phyloP scores from a whole-genome alignment of 352 stramenopile species.

The Phytophthora foliorum region DNA sequence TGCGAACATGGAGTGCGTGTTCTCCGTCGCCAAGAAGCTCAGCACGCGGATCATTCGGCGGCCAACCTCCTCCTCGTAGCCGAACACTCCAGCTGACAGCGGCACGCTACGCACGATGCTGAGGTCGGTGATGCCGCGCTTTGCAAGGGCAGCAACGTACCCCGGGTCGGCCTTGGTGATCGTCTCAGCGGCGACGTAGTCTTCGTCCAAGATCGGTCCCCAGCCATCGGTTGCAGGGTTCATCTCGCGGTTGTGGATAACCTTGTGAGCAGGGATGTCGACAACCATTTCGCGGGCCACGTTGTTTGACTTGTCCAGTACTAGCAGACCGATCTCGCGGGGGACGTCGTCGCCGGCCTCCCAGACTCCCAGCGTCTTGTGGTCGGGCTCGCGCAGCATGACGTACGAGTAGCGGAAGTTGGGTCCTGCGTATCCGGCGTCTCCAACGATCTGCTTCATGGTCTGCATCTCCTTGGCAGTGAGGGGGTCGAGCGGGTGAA shows the following conservation, averaged over 20 bases:
- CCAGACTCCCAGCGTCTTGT: conserved; percentile 37
- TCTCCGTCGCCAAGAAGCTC: conserved; percentile 38
- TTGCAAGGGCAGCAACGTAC: conserved; percentile 42
- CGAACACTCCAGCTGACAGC: conserved; percentile 45
- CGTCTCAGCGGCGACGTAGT: conserved; percentile 39
- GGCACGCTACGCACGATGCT: conserved; percentile 32
- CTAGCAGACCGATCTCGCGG: conserved; percentile 43
- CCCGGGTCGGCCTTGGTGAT: conserved; percentile 44
- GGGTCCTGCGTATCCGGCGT: conserved; percentile 26
- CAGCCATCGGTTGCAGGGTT: conserved; percentile 30
- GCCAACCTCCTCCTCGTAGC: conserved; percentile 37
- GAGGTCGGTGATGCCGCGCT: conserved; percentile 40
- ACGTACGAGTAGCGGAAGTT: conserved; percentile 51
- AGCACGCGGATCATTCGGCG: conserved; percentile 50
- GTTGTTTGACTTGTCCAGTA: conserved; percentile 34
- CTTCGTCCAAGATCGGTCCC: conserved; percentile 45
- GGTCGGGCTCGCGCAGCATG: conserved; percentile 50
- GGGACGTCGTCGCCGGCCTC: conserved; percentile 32
- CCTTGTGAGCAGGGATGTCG: conserved; percentile 30
- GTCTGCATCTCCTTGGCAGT: conserved; percentile 40
- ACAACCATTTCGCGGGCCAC: conserved; percentile 35
- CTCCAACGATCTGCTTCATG: conserved; percentile 39
- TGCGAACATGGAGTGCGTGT: conserved; percentile 49
- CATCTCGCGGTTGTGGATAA: conserved; percentile 32
- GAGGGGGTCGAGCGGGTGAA: conserved; percentile 46